Evolutionary conservation across 169 alveolate genomes (phyloP).

Genomic region (Eimeria necatrix): DNA sequence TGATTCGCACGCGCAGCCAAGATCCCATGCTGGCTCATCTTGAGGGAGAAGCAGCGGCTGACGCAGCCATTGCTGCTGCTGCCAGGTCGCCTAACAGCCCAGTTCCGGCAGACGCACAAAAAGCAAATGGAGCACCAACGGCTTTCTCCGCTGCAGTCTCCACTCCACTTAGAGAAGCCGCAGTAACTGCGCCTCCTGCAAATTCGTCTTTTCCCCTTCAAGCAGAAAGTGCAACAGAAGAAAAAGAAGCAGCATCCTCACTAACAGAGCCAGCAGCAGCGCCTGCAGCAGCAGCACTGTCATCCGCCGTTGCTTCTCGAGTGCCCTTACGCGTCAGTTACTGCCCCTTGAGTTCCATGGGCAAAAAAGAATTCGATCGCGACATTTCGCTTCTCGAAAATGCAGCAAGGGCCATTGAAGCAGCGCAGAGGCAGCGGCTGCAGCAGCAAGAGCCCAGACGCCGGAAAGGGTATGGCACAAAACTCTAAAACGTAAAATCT

Average conservation of each 20-base stretch:
- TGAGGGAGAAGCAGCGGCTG: conserved; percentile 52
- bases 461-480: not conserved
- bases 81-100: not conserved
- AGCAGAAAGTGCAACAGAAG: conserved; percentile 13
- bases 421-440: conserved; percentile 37
- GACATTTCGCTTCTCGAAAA: not conserved
- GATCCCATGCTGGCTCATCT: conserved; percentile 29
- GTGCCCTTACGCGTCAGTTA: not conserved
- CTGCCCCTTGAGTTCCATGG: not conserved
- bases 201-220: not conserved
- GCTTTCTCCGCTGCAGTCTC: not conserved
- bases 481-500: not conserved
- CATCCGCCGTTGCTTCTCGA: conserved; percentile 11
- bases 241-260: not conserved
- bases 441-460: not conserved
- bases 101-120: not conserved
- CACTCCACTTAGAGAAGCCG: not conserved
- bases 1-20: conserved; percentile 14
- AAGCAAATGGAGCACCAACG: not conserved
- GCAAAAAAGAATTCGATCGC: not conserved
- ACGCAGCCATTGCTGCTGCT: not conserved
- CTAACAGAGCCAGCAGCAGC: not conserved
- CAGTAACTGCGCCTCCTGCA: not conserved
- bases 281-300: conserved; percentile 24
- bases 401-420: conserved; percentile 25